Evolutionary conservation across 768 basidiomycete genomes (phyloP).

Genomic region (Amanita pseudoporphyria): DNA sequence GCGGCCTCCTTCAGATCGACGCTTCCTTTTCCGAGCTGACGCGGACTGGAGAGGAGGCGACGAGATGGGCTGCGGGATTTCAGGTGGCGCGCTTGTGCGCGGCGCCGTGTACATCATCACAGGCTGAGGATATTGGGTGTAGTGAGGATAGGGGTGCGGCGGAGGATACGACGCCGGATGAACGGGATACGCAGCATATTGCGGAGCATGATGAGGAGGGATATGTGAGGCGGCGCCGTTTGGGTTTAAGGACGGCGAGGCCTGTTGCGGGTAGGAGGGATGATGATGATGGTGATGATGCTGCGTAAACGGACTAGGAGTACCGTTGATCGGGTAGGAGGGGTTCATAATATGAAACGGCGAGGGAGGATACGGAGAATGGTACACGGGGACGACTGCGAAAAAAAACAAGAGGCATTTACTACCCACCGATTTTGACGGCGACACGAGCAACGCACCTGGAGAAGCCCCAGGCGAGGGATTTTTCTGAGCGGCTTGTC

Average conservation of each 20-base stretch:
- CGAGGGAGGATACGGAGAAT: conserved; percentile 40
- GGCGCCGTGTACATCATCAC: conserved; percentile 62
- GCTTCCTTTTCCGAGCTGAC: conserved; percentile 52
- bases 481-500: conserved; percentile 24
- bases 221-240: conserved; percentile 28
- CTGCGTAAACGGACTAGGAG: conserved; percentile 26
- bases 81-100: conserved; percentile 24
- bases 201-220: conserved; percentile 27
- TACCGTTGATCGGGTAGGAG: conserved; percentile 52
- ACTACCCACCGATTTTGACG: not conserved
- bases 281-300: conserved; percentile 25
- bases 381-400: conserved; percentile 15
- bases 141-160: conserved; percentile 47
- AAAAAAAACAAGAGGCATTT: not conserved
- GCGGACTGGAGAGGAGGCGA: conserved; percentile 23
- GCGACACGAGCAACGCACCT: not conserved
- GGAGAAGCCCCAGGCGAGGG: conserved; percentile 3
- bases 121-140: conserved; percentile 56
- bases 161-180: conserved; percentile 42
- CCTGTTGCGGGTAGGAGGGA: conserved; percentile 23
- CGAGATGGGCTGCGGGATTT: conserved; percentile 26
- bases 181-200: conserved; percentile 45
- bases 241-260: conserved; percentile 22
- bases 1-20: conserved; percentile 32
- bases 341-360: conserved; percentile 62